Percentiles rank a stretch among this genome's conserved stretches.
These are phyloP conservation scores for Asterionellopsis glacialis DNA, from an alignment of 108 stramenopile genomes.

Conservation along the genomic window DNA sequence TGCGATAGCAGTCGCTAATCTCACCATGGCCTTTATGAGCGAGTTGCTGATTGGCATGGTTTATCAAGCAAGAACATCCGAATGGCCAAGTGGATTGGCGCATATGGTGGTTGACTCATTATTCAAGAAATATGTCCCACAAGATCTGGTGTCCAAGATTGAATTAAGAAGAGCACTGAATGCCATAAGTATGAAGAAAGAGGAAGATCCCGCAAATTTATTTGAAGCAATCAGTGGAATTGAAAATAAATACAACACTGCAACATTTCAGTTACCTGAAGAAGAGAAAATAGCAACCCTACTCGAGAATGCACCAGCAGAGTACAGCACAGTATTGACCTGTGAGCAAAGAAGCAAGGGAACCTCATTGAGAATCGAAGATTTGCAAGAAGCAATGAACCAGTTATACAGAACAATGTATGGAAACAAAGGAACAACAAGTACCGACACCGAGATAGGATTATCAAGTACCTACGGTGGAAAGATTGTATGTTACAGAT, in stretches of 20 bases:
- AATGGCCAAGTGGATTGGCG: conserved; percentile 8
- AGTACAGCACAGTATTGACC: conserved; percentile 1
- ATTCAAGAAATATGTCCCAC: neutral
- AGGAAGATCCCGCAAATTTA: conserved; percentile 4
- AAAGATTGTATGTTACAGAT: neutral
- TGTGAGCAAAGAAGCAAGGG: conserved; percentile 3
- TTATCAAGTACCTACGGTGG: neutral
- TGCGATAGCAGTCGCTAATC: neutral
- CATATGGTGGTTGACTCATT: neutral
- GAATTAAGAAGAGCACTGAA: conserved; percentile 2
- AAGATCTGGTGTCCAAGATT: neutral
- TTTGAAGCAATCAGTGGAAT: neutral
- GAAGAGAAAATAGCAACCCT: neutral
- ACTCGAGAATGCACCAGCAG: conserved; percentile 1
- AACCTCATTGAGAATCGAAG: neutral
- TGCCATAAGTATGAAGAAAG: conserved; percentile 1
- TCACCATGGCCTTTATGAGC: conserved; percentile 7
- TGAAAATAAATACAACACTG: conserved; percentile 2
- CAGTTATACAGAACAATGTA: conserved; percentile 1
- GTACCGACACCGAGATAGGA: conserved; percentile 1
- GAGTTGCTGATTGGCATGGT: neutral
- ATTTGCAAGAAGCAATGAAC: neutral
- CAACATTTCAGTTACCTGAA: conserved; percentile 1
- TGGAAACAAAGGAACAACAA: neutral
- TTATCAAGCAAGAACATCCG: conserved; percentile 5